Base-by-base conservation (phyloP, 2,329 filamentous ascomycete species). In the Onygena corvina region DNA sequence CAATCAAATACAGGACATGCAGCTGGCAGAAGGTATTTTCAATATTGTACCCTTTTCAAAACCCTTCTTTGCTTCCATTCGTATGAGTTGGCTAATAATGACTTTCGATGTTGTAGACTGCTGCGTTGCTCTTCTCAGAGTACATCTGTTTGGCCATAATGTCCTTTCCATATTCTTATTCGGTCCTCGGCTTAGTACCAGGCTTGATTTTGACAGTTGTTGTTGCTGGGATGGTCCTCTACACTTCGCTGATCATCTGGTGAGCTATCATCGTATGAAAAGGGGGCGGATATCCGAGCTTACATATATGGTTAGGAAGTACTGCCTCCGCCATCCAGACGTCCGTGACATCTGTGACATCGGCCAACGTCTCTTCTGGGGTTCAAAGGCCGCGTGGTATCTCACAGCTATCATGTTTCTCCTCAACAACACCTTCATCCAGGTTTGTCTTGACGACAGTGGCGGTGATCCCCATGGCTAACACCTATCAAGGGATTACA, bases 161-260 rank as follows among this genome's bases (percentile, higher is more conserved):
- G 88, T 93, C 86, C 46, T 95, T 95, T 58, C 89, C 89, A 0
- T 94, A 85, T 76, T 94, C 87, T 0, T 95, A 95, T 67, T 86
- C 86, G 36, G 71, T 90, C 23, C 76, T 95, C 5, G 89, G 89
- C 5, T 75, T 95, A 12, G 86, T 94, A 0, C 88, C 89, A 0
- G 88, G 85, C 20, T 66, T 95, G 48, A 90, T 94, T 53, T 63
- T 94, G 61, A 94, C 89, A 0, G 73, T 84, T 1, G 76, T 90
- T 25, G 76, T 93, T 51, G 87, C 89, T 21, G 75, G 70, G 3
- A 66, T 89, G 14, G 89, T 95, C 1, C 72, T 93, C 3, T 95
- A 94, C 65, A 94, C 89, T 44, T 88, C 79, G 16, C 67, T 86
- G 48, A 73, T 77, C 35, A 69, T 80, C 44, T 82, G 79, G 77